A percentile compares a stretch with the other conserved stretches of the same genome.
These are phyloP conservation scores for Pulveroboletus sp. DNA, from an alignment of 768 basidiomycete species.

Conservation along the genomic window DNA sequence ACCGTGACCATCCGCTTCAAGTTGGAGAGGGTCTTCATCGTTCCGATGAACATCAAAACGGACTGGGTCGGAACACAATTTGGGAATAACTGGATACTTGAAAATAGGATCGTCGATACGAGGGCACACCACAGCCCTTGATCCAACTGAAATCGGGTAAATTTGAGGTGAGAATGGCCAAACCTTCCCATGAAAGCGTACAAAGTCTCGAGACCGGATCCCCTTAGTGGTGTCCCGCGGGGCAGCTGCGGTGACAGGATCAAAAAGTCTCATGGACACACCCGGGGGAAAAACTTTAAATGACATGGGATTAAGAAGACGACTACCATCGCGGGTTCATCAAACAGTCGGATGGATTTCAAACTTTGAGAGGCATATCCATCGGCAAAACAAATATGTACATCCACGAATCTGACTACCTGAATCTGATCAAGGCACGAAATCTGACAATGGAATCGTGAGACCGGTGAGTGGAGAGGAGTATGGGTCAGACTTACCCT, in stretches of 20 bases:
- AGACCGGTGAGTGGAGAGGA: background rate
- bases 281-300: background rate
- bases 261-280: background rate
- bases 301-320: background rate
- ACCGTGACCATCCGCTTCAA: conserved; percentile 11
- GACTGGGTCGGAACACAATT: conserved; percentile 16
- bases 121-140: too few relatives aligned
- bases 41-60: conserved; percentile 28
- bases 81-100: too few relatives aligned
- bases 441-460: conserved; percentile 16
- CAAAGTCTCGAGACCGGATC: background rate
- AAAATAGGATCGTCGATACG: too few relatives aligned
- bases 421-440: conserved; percentile 17
- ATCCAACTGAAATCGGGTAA: too few relatives aligned
- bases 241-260: background rate
- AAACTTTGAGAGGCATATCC: background rate
- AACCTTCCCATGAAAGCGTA: conserved; percentile 22
- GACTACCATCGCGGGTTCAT: background rate
- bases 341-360: background rate
- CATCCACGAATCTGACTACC: background rate
- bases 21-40: too few relatives aligned
- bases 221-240: background rate
- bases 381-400: background rate
- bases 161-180: too few relatives aligned
- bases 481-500: conserved; percentile 40